These are phyloP conservation scores for Penicillium longicatenatum DNA, from an alignment of 495 filamentous ascomycete species.

Conservation along the genomic window DNA sequence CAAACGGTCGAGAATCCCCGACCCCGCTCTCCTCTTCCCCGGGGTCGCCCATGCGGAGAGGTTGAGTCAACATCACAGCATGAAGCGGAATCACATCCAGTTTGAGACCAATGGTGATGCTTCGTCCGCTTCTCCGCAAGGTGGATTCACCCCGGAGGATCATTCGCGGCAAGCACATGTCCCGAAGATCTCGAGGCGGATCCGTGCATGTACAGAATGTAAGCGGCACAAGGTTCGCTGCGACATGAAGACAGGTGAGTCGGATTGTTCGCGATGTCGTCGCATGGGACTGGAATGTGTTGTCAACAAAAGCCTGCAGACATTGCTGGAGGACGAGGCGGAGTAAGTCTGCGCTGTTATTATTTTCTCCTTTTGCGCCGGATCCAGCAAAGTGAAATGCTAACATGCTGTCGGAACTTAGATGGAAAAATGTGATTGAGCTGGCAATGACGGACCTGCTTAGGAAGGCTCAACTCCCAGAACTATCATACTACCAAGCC, in stretches of 20 bases:
- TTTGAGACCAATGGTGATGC: slow-evolving; percentile 47
- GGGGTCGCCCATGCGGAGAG: slow-evolving; percentile 25
- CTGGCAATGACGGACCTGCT: slow-evolving; percentile 49
- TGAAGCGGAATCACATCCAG: slow-evolving; percentile 51
- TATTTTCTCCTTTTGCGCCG: background rate
- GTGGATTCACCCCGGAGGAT: slow-evolving; percentile 34
- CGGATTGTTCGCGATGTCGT: slow-evolving; percentile 49
- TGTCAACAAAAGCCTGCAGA: slow-evolving; percentile 59
- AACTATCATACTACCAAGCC: slow-evolving; percentile 49
- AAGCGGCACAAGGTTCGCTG: slow-evolving; percentile 57
- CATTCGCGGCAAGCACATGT: slow-evolving; percentile 39
- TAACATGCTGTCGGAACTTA: slow-evolving; percentile 19
- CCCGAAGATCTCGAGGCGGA: slow-evolving; percentile 57
- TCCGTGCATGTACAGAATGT: slow-evolving; percentile 57
- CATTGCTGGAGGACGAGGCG: slow-evolving; percentile 53
- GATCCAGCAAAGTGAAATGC: background rate
- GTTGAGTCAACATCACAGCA: slow-evolving; percentile 24
- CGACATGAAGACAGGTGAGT: slow-evolving; percentile 50
- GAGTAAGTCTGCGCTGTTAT: slow-evolving; percentile 33
- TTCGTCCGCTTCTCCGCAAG: slow-evolving; percentile 41
- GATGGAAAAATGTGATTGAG: slow-evolving; percentile 51
- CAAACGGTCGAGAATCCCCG: slow-evolving; percentile 27
- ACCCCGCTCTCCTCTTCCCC: slow-evolving; percentile 32
- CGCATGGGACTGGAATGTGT: slow-evolving; percentile 55
- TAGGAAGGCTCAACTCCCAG: slow-evolving; percentile 46